Base-by-base conservation (phyloP, 148 eudicot genomes). In the Chenopodium suecicum region DNA sequence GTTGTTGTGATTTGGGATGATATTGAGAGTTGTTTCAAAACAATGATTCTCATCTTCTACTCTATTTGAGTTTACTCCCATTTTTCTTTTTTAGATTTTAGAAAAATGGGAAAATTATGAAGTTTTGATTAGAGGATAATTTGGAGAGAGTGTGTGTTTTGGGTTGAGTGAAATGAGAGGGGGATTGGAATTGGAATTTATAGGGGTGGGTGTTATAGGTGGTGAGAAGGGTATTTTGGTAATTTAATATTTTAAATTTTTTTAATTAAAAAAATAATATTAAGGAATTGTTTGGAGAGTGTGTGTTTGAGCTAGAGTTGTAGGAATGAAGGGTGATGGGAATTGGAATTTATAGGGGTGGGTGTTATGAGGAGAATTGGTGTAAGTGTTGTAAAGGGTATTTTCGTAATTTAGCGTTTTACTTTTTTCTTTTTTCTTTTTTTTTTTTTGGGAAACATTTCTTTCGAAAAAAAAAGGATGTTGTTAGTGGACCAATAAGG, bases 41-140 rank as follows among this genome's bases (percentile, higher is more conserved):
- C 74, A 62, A 78, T 72, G 72, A 73, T 29, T 41, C 44, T 41
- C 44, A 41, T 41, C 89, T 79, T 95, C 98, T 16, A 91, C 93
- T 73, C 91, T 84, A 86, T 90, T 93, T 5, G 95, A 86, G 84
- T 88, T 90, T 74, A 88, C 73, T 48, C 89, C 89, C 95, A 91
- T 88, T 74, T 68, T 72, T 50, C n/a, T 5, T 12, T 37, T 71
- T 20, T 66, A 31, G 52, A 14, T 58, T 69, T 20, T 54, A 34
- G 54, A 2, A 22, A 3, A 22, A 5, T 5, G 44, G 44, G 44
- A 41, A 41, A 41, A 41, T 41, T 41, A 41, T 41, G 44, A 41
- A 0, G 44, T 41, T 41, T 41, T 41, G 44, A 5, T 41, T 41
- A 6, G 6, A 41, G 44, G 8, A 41, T 41, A 22, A 27, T 11